These are phyloP conservation scores for Stachybotrys chartarum DNA, from an alignment of 2,329 filamentous ascomycete genomes.

Conservation along the genomic window DNA sequence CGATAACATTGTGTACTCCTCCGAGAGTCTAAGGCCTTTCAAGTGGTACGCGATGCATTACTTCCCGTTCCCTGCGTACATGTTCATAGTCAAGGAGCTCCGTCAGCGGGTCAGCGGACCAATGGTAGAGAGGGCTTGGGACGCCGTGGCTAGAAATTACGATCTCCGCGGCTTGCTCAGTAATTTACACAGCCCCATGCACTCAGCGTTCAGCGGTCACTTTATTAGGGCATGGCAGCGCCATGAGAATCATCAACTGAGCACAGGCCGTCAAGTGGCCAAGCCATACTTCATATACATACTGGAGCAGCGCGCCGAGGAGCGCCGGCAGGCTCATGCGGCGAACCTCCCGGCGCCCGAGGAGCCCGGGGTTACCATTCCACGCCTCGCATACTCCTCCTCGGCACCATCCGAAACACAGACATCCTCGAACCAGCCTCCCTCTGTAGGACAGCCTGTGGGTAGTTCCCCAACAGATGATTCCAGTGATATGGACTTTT, in stretches of 20 bases:
- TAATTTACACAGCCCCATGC: slow-evolving; percentile 47
- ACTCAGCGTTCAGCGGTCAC: slow-evolving; percentile 47
- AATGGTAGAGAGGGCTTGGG: slow-evolving; percentile 52
- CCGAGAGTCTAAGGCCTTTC: slow-evolving; percentile 43
- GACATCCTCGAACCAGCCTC: slow-evolving; percentile 5
- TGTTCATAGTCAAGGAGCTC: slow-evolving; percentile 51
- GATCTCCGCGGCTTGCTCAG: slow-evolving; percentile 41
- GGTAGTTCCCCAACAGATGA: slow-evolving; percentile 17
- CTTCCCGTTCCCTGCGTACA: slow-evolving; percentile 55
- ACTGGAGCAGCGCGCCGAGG: slow-evolving; percentile 37
- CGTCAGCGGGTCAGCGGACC: slow-evolving; percentile 44
- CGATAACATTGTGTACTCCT: slow-evolving; percentile 47
- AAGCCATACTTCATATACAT: slow-evolving; percentile 40
- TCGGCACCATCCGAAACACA: slow-evolving; percentile 1
- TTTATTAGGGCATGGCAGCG: slow-evolving; percentile 59
- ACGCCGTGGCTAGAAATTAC: slow-evolving; percentile 47
- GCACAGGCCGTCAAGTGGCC: slow-evolving; percentile 32
- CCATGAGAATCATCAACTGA: slow-evolving; percentile 38
- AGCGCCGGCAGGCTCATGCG: slow-evolving; percentile 19
- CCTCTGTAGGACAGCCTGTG: slow-evolving; percentile 5
- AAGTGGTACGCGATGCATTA: slow-evolving; percentile 53
- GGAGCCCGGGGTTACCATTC: slow-evolving; percentile 16
- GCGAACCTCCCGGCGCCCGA: slow-evolving; percentile 18
- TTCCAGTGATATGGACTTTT: slow-evolving; percentile 39
- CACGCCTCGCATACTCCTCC: slow-evolving; percentile 5